These are phyloP conservation scores for Shiraia bambusicola DNA, from an alignment of 2,329 filamentous ascomycete genomes.

Conservation along the genomic window DNA sequence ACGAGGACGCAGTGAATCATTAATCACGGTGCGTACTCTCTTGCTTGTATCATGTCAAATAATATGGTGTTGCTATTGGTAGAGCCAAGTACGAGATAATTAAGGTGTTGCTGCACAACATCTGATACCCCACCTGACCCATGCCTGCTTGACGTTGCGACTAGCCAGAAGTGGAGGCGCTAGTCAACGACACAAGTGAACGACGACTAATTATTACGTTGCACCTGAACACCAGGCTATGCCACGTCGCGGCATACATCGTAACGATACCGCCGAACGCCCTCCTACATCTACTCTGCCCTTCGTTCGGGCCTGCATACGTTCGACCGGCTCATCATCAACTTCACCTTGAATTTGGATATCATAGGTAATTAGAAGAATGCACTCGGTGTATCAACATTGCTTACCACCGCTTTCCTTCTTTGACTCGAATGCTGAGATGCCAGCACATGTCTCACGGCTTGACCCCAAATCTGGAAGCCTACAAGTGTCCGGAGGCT, in stretches of 20 bases:
- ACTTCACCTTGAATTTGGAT: not conserved
- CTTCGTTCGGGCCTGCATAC: constrained; percentile 3
- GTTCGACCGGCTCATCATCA: not conserved
- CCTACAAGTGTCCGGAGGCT: not conserved
- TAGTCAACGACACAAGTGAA: constrained; percentile 2
- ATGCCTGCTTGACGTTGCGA: constrained; percentile 4
- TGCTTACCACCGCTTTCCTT: too few species aligned
- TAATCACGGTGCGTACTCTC: not conserved
- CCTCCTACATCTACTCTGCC: not conserved
- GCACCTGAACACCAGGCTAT: not conserved
- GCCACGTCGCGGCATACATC: constrained; percentile 1
- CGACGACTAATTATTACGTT: constrained; percentile 2
- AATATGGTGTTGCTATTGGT: not conserved
- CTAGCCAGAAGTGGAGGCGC: not conserved
- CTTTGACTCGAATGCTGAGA: not conserved
- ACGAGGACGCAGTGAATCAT: not conserved
- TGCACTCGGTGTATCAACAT: not conserved
- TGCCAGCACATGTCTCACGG: not conserved
- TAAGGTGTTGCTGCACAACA: not conserved
- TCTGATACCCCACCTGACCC: constrained; percentile 5
- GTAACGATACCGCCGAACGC: not conserved
- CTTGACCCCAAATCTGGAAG: not conserved
- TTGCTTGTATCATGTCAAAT: not conserved
- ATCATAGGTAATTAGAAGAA: constrained; percentile 1
- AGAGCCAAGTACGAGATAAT: not conserved